A percentile compares a stretch with the other conserved stretches of the same genome.
phyloP scores from a whole-genome alignment of 2,329 filamentous ascomycete genomes.

The Albifimbria verrucaria region DNA sequence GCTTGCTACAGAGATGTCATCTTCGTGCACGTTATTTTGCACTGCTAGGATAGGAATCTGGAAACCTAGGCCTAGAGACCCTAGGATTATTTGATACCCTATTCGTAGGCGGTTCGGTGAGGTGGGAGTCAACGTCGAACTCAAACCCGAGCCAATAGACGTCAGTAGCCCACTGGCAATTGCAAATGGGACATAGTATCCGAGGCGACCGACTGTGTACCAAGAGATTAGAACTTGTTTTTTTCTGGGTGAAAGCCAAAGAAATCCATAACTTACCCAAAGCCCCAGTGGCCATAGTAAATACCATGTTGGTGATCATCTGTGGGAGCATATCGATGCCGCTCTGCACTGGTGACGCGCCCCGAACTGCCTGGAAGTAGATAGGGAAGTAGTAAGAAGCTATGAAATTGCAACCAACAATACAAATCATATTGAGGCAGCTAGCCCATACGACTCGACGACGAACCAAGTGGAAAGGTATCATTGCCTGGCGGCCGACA shows the following conservation, averaged over 20 bases:
- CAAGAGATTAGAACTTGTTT: not conserved
- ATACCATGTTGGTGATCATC: constrained; percentile 19
- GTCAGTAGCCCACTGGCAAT: constrained; percentile 7
- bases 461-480: constrained; percentile 31
- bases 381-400: constrained; percentile 29
- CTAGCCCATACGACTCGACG: constrained; percentile 25
- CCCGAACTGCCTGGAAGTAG: constrained; percentile 24
- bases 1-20: constrained; percentile 20
- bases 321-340: constrained; percentile 29
- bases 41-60: constrained; percentile 19
- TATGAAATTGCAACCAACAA: constrained; percentile 20
- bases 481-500: constrained; percentile 26
- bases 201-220: constrained; percentile 8
- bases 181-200: constrained; percentile 14
- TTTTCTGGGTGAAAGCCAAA: not conserved
- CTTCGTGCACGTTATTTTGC: constrained; percentile 16
- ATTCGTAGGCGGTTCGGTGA: constrained; percentile 11
- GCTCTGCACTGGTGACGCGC: constrained; percentile 23
- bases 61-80: constrained; percentile 10
- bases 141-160: constrained; percentile 10
- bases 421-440: constrained; percentile 13
- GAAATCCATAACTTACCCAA: constrained; percentile 14
- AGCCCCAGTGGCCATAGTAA: constrained; percentile 15
- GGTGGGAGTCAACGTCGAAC: constrained; percentile 9
- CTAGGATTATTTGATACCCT: constrained; percentile 12